Conservation (phyloP, 148 eudicot genomes). For the Oxyria digyna region DNA sequence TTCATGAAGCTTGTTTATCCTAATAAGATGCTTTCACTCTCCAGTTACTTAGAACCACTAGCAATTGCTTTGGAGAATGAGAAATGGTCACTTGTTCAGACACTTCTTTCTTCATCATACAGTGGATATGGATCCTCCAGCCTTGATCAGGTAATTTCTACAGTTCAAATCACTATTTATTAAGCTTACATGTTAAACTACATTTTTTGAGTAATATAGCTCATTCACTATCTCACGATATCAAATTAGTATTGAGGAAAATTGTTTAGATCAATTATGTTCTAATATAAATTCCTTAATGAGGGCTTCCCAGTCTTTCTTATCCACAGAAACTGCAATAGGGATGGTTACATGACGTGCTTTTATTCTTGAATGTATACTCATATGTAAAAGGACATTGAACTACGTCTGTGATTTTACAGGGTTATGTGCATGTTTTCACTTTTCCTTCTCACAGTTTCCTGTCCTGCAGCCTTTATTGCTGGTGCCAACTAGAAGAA, state of each 20-base stretch:
- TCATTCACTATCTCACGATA: neutral
- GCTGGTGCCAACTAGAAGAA: neutral
- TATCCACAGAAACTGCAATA: neutral
- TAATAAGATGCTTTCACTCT: neutral
- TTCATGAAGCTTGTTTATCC: neutral
- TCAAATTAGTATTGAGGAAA: neutral
- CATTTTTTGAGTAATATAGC: neutral
- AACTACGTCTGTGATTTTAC: neutral
- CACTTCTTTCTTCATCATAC: conserved; percentile 84
- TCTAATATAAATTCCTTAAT: neutral
- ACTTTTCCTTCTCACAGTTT: neutral
- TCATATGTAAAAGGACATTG: neutral
- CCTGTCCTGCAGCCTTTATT: neutral
- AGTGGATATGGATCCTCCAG: conserved; percentile 84
- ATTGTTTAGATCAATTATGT: neutral
- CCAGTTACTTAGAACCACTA: conserved; percentile 89
- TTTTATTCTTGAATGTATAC: neutral
- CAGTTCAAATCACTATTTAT: neutral
- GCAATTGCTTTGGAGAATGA: conserved; percentile 87
- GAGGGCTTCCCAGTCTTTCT: neutral
- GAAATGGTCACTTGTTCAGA: conserved; percentile 92
- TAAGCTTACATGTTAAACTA: neutral
- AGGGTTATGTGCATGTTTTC: neutral
- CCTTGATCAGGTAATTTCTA: conserved; percentile 52
- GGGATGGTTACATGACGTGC: neutral